Evolutionary conservation across 2,329 filamentous ascomycete species (phyloP).

Genomic region (Nothopassalora personata): DNA sequence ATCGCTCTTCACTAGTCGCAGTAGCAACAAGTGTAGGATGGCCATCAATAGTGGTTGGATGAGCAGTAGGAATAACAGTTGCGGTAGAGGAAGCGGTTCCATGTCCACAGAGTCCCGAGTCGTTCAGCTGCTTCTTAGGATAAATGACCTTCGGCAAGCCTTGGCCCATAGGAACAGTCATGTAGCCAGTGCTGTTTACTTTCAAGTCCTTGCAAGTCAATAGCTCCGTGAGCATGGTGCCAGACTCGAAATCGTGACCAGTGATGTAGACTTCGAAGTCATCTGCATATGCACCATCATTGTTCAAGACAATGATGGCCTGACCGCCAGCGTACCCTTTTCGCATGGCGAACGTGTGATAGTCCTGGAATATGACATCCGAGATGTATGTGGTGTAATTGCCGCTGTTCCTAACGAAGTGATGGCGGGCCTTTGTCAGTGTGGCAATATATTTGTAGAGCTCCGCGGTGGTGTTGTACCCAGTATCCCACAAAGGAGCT

Average conservation of each 20-base stretch:
- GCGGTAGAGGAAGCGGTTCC: background rate
- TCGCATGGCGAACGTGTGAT: conserved; percentile 41
- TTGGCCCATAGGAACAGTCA: conserved; percentile 31
- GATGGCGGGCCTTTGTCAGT: conserved; percentile 41
- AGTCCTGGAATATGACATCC: conserved; percentile 41
- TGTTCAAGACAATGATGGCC: conserved; percentile 43
- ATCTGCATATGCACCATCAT: conserved; percentile 34
- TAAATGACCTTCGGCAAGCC: conserved; percentile 35
- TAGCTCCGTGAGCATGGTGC: conserved; percentile 30
- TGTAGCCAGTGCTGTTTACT: conserved; percentile 22
- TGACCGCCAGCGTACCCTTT: conserved; percentile 37
- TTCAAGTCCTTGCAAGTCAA: conserved; percentile 31
- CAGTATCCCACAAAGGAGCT: conserved; percentile 35
- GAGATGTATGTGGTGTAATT: conserved; percentile 41
- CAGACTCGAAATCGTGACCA: conserved; percentile 27
- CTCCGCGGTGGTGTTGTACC: conserved; percentile 36
- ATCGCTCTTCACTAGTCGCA: background rate
- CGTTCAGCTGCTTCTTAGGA: conserved; percentile 21
- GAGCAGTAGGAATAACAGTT: background rate
- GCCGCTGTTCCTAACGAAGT: conserved; percentile 36
- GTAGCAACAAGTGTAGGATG: conserved; percentile 1
- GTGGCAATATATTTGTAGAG: conserved; percentile 39
- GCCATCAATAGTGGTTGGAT: conserved; percentile 4
- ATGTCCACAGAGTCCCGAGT: conserved; percentile 25
- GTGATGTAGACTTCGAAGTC: conserved; percentile 33